phyloP scores from a whole-genome alignment of 2,329 filamentous ascomycete species.

The Capronia epimyces region DNA sequence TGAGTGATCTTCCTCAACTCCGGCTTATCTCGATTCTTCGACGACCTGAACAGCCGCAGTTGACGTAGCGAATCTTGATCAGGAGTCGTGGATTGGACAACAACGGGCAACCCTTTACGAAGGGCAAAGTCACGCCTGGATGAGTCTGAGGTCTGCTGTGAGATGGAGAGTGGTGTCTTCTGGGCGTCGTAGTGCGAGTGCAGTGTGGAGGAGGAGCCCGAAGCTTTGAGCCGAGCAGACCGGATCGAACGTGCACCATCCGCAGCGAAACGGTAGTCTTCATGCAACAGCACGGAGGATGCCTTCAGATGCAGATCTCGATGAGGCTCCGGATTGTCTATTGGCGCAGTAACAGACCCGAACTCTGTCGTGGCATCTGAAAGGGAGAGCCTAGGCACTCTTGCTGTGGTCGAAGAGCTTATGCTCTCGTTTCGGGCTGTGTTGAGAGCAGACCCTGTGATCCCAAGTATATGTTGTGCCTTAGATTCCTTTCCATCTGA shows the following conservation, averaged over 20 bases:
- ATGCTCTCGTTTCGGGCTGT: constrained; percentile 25
- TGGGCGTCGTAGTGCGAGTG: constrained; percentile 45
- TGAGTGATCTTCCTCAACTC: constrained; percentile 19
- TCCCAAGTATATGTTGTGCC: constrained; percentile 26
- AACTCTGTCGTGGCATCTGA: constrained; percentile 28
- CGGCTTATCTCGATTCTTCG: constrained; percentile 10
- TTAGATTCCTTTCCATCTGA: constrained; percentile 20
- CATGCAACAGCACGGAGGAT: constrained; percentile 23
- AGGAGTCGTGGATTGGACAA: constrained; percentile 28
- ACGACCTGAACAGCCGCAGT: constrained; percentile 20
- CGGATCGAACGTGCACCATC: constrained; percentile 2
- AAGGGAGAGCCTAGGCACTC: constrained; percentile 21
- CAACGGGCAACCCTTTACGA: constrained; percentile 35
- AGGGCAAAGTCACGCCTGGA: constrained; percentile 38
- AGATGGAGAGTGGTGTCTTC: constrained; percentile 38
- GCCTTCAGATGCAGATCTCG: constrained; percentile 18
- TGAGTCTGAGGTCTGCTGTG: constrained; percentile 43
- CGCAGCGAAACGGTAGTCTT: constrained; percentile 16
- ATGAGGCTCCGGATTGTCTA: constrained; percentile 7
- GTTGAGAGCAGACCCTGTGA: constrained; percentile 22
- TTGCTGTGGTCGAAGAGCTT: constrained; percentile 24
- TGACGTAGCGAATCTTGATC: constrained; percentile 19
- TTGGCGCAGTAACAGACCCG: constrained; percentile 15
- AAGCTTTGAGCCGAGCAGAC: constrained; percentile 12
- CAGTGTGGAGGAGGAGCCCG: constrained; percentile 41